A percentile compares a stretch with the other conserved stretches of the same genome.
phyloP scores from a whole-genome alignment of 2,329 filamentous ascomycete genomes.

The Calycina marina region DNA sequence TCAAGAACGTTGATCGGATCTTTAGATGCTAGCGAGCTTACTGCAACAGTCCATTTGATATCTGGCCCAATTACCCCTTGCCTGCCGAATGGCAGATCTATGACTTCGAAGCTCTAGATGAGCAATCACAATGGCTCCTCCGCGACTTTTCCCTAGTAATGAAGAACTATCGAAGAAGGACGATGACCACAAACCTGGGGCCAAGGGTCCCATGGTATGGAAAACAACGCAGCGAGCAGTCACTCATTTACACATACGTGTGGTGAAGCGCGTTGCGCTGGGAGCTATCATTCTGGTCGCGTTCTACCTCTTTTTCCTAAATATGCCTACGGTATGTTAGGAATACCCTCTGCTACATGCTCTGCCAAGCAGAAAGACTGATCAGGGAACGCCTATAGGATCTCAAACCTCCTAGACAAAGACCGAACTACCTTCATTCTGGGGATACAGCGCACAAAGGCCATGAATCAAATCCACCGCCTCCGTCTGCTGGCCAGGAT shows the following conservation, averaged over 20 bases:
- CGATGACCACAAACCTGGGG: constrained; percentile 38
- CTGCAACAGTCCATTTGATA: too few species aligned
- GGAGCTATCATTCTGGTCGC: constrained; percentile 32
- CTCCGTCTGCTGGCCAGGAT: constrained; percentile 3
- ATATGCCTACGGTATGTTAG: constrained; percentile 41
- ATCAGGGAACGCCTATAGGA: too few species aligned
- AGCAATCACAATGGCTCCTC: constrained; percentile 23
- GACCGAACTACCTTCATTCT: constrained; percentile 24
- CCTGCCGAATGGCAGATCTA: constrained; percentile 11
- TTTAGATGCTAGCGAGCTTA: too few species aligned
- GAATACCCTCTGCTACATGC: neutral
- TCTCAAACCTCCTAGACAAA: constrained; percentile 20
- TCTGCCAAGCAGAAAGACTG: neutral
- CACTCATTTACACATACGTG: constrained; percentile 37
- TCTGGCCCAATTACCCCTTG: too few species aligned
- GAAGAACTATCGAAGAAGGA: constrained; percentile 52
- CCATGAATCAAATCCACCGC: constrained; percentile 2
- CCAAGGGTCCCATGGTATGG: constrained; percentile 17
- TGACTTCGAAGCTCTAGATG: constrained; percentile 12
- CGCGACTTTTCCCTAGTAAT: constrained; percentile 33
- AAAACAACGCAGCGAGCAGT: constrained; percentile 24
- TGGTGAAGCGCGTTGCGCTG: constrained; percentile 36
- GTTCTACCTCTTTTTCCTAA: constrained; percentile 49
- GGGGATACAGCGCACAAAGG: constrained; percentile 3
- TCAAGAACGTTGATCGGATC: too few species aligned